Evolutionary conservation across 441 rosid genomes (phyloP).

Genomic region (Populus trichocarpa): DNA sequence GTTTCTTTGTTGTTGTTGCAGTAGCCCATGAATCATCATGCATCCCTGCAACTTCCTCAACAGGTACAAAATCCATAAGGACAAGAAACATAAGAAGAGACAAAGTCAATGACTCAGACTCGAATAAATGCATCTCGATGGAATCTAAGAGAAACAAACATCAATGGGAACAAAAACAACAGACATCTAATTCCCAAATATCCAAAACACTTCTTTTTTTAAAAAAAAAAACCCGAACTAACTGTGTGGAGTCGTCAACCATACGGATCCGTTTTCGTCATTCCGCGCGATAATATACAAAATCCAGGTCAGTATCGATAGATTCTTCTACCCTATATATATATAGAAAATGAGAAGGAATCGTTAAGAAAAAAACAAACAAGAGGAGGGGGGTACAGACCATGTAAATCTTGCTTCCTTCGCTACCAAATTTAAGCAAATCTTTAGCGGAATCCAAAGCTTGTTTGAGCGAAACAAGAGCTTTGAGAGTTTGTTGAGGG

Average conservation of each 20-base stretch:
- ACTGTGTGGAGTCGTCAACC: neutral
- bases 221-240: neutral
- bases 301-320: neutral
- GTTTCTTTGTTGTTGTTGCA: neutral
- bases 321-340: neutral
- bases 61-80: neutral
- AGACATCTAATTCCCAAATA: neutral
- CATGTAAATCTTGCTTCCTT: slow-evolving; percentile 82
- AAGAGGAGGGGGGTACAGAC: slow-evolving; percentile 40
- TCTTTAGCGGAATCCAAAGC: slow-evolving; percentile 60
- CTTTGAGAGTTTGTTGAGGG: slow-evolving; percentile 39
- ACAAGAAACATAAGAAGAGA: slow-evolving; percentile 15
- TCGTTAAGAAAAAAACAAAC: neutral
- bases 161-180: slow-evolving; percentile 13
- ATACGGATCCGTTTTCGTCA: neutral
- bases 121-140: slow-evolving; percentile 4
- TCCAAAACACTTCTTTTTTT: neutral
- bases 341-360: neutral
- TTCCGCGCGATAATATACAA: neutral
- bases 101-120: slow-evolving; percentile 4
- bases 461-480: slow-evolving; percentile 49
- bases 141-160: slow-evolving; percentile 10
- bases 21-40: neutral
- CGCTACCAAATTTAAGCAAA: slow-evolving; percentile 59
- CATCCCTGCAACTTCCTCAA: neutral